Base-by-base conservation (phyloP, 2,329 filamentous ascomycete genomes). In the Alternaria hordeiaustralica region DNA sequence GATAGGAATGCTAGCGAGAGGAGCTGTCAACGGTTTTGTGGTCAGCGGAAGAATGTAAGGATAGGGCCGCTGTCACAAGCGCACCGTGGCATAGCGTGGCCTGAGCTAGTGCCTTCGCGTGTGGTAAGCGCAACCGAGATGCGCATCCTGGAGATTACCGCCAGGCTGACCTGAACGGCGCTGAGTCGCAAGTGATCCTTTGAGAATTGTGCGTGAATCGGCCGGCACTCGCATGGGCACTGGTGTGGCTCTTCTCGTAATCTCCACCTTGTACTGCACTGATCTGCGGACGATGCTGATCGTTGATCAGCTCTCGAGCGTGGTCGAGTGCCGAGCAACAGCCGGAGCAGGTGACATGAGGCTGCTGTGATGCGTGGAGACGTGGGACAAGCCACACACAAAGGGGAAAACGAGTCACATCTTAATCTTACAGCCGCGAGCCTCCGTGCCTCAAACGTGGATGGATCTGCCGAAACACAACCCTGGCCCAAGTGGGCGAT, bases 61-160 rank as follows among this genome's bases (percentile, higher is more conserved):
- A 49, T 55, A 55, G 56, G 33, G 50, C 56, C 60, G 60, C 60
- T 63, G 50, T 63, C 50, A 60, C 56, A 60, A 60, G 56, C 60
- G 60, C 56, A 60, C 25, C 41, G 54, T 58, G 36, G 45, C 36
- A 51, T 51, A 57, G 45, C 59, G 54, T 36, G 25, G 53, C 36
- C 36, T 59, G 33, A 33, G 21, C 44, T 59, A 60, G 60, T 53
- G 60, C 50, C 30, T 55, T 46, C 49, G 60, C 56, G 60, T 43
- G 36, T 60, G 60, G 56, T 63, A 63, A 63, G 56, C 60, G 60
- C 60, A 63, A 58, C 60, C 60, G 60, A 63, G 56, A 55, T 26
- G 44, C 43, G 44, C 50, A 55, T 60, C 49, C 49, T 60, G 50
- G 50, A 63, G 60, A 63, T 63, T 58, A 47, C 43, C 60, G 30